Evolutionary conservation across 495 filamentous ascomycete genomes (phyloP), one percentile per base, ranked within the genome.

Genomic region (Aspergillus nanangensis): DNA sequence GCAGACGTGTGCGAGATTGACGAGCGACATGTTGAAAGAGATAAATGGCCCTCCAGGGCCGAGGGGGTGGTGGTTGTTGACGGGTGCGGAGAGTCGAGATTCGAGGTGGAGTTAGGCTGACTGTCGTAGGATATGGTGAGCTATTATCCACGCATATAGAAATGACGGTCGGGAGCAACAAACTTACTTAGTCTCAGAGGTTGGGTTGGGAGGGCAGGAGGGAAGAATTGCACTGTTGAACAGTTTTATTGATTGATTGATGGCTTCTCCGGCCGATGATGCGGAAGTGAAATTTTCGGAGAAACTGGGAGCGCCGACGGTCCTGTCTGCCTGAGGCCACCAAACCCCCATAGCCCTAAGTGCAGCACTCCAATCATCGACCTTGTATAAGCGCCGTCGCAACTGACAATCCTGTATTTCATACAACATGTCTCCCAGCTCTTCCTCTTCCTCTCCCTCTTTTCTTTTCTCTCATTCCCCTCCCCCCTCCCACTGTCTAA

Each of bases 1-100:
- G 71, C 88, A 95, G 57, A 90, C 78, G 75, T 92, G 66, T 41
- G 81, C 69, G 55, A 97, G 79, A 65, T 81, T 80, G 59, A 81
- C 75, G 71, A 98, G 83, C 60, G 90, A 95, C 93, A 97, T 97
- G 38, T 53, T 67, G 56, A 45, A 47, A n/a, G n/a, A n/a, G n/a
- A n/a, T n/a, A n/a, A n/a, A n/a, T n/a, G n/a, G n/a, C n/a, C n/a
- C n/a, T n/a, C n/a, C n/a, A n/a, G n/a, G 35, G 38, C 44, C 49
- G 51, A 47, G 33, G 35, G 45, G 31, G 32, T 37, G 40, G 32
- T 44, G 44, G 43, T 29, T 48, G 27, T 20, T 7, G 45, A 33
- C 31, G 34, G n/a, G 37, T 41, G 23, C 20, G 33, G 23, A 34
- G 20, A 24, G 36, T 13, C 17, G 32, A 8, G 48, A n/a, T n/a